Percentiles rank a stretch among this genome's conserved stretches.
Conservation (phyloP, 148 eudicot genomes). For the Suaeda aralocaspica region DNA sequence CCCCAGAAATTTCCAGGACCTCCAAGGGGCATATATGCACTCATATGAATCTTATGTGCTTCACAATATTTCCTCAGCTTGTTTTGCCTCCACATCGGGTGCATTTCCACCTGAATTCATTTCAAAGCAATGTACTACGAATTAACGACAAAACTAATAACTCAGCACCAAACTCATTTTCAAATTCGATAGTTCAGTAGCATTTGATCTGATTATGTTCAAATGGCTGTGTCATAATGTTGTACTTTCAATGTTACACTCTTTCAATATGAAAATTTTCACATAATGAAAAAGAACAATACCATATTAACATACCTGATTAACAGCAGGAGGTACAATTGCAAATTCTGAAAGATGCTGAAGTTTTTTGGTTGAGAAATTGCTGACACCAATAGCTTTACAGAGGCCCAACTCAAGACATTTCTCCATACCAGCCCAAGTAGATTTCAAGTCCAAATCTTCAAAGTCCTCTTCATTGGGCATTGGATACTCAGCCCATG, state of each 20-base stretch:
- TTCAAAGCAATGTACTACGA: no score
- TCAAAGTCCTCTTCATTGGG: conserved; percentile 61
- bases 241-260: no score
- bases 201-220: no score
- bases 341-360: conserved; percentile 41
- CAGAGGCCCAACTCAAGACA: conserved; percentile 57
- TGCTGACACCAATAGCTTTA: conserved; percentile 58
- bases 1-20: conserved; percentile 69
- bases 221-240: no score
- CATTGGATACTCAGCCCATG: conserved; percentile 41
- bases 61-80: conserved; percentile 47
- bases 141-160: no score
- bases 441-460: conserved; percentile 36
- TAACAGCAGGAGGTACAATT: conserved; percentile 46
- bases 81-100: conserved; percentile 67
- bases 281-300: neutral
- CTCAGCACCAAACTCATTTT: no score
- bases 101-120: conserved; percentile 53
- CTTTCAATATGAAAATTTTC: no score
- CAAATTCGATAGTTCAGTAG: no score
- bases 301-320: conserved; percentile 33
- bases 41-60: conserved; percentile 46
- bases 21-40: conserved; percentile 65
- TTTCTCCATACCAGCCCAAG: conserved; percentile 59
- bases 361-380: conserved; percentile 48